Conservation (phyloP, 2,329 filamentous ascomycete genomes). For the Xylariomycetidae sp. region DNA sequence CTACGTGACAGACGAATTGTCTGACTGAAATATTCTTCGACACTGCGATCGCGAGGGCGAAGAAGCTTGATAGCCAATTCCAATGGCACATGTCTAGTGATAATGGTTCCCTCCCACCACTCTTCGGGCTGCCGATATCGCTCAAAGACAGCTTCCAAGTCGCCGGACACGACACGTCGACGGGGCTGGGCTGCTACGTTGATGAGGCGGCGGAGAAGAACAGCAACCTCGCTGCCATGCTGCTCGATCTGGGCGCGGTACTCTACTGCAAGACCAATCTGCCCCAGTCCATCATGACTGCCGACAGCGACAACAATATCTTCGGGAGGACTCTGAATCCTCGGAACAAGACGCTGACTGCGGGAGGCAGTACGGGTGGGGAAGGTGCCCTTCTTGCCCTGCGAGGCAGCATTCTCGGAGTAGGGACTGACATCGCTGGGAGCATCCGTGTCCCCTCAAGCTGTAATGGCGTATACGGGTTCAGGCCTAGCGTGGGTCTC, state of each 20-base stretch:
- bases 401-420: conserved; percentile 13
- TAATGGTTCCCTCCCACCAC: conserved; percentile 42
- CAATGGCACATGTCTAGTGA: no score
- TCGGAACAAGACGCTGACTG: conserved; percentile 25
- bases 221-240: conserved; percentile 34
- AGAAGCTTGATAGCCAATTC: conserved; percentile 36
- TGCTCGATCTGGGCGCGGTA: conserved; percentile 42
- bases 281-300: conserved; percentile 46
- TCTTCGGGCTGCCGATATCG: conserved; percentile 55
- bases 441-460: conserved; percentile 26
- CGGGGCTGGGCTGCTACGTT: conserved; percentile 14
- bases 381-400: conserved; percentile 16
- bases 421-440: conserved; percentile 20
- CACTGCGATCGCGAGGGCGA: conserved; percentile 35
- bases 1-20: conserved; percentile 25
- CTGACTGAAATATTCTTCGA: conserved; percentile 42
- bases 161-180: conserved; percentile 13
- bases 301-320: conserved; percentile 36
- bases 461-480: conserved; percentile 26
- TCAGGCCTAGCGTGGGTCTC: conserved; percentile 24
- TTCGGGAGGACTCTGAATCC: conserved; percentile 37
- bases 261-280: conserved; percentile 51
- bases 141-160: conserved; percentile 38
- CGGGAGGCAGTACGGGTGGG: conserved; percentile 33
- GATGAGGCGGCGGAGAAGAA: conserved; percentile 8